These are phyloP conservation scores for Talaromyces atroroseus DNA, from an alignment of 2,329 filamentous ascomycete genomes.

Conservation along the genomic window DNA sequence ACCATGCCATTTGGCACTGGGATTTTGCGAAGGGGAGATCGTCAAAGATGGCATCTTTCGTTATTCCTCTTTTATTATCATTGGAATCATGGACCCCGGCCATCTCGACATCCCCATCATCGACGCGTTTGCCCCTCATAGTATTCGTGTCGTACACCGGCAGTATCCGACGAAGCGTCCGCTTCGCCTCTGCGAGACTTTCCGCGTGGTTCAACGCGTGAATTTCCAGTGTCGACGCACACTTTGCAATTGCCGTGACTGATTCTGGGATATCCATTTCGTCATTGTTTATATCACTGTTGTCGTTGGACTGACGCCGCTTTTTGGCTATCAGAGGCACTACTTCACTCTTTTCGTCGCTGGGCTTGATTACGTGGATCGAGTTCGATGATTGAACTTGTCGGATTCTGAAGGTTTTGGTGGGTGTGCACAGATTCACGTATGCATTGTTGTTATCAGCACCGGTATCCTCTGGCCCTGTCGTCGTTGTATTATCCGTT, in stretches of 20 bases:
- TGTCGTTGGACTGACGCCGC: not conserved
- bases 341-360: constrained; percentile 24
- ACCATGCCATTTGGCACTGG: constrained; percentile 49
- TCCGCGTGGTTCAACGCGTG: constrained; percentile 23
- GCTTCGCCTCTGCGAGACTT: constrained; percentile 25
- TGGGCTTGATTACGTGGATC: constrained; percentile 50
- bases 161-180: constrained; percentile 26
- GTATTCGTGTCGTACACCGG: constrained; percentile 23
- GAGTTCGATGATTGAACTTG: constrained; percentile 63
- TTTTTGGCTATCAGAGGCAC: constrained; percentile 13
- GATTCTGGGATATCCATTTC: constrained; percentile 24
- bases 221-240: constrained; percentile 43
- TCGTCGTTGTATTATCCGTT: constrained; percentile 16
- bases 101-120: constrained; percentile 7
- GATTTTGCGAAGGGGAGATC: constrained; percentile 49
- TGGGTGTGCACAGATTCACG: constrained; percentile 55
- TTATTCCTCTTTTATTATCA: constrained; percentile 11
- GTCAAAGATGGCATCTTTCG: constrained; percentile 39
- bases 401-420: constrained; percentile 54
- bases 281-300: not conserved
- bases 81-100: constrained; percentile 10
- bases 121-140: constrained; percentile 15
- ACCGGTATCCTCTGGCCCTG: constrained; percentile 20
- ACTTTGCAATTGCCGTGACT: constrained; percentile 40
- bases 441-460: constrained; percentile 26